Evolutionary conservation across 202 grass and related monocot genomes (phyloP).

Genomic region (Schoenoplectus triqueter): DNA sequence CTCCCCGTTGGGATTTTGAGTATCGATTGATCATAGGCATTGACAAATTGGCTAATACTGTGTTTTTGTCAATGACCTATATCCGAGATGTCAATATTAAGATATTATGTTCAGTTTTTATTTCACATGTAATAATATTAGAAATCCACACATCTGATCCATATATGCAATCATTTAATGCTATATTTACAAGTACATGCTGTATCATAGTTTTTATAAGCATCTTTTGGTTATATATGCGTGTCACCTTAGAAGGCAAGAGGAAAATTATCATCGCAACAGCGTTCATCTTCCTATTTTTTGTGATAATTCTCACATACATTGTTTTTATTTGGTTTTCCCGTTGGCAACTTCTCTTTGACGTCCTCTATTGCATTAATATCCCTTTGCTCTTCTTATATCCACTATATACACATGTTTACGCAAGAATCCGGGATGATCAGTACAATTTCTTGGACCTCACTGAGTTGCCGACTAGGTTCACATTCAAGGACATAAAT

Average conservation of each 20-base stretch:
- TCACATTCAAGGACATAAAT: constrained; percentile 41
- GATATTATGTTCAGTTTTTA: not conserved
- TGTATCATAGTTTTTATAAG: not conserved
- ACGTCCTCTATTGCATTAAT: not conserved
- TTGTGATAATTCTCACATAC: not conserved
- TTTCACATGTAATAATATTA: not conserved
- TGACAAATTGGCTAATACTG: not conserved
- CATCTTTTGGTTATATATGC: constrained; percentile 16
- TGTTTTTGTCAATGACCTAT: not conserved
- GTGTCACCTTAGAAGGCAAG: not conserved
- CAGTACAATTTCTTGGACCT: constrained; percentile 42
- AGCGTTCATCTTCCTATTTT: not conserved
- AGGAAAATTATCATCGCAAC: not conserved
- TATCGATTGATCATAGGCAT: not conserved
- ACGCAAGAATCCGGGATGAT: not conserved
- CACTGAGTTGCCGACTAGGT: constrained; percentile 45
- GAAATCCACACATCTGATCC: not conserved
- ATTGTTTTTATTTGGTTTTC: not conserved
- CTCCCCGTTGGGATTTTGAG: not conserved
- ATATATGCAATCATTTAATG: not conserved
- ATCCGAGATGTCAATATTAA: not conserved
- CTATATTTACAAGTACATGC: not conserved
- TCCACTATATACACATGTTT: not conserved
- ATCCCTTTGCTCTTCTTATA: not conserved
- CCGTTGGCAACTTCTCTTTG: not conserved